Percentiles rank a stretch among this genome's conserved stretches.
These are phyloP conservation scores for Dryadomyces sulphureus DNA, from an alignment of 2,329 filamentous ascomycete species.

Conservation along the genomic window DNA sequence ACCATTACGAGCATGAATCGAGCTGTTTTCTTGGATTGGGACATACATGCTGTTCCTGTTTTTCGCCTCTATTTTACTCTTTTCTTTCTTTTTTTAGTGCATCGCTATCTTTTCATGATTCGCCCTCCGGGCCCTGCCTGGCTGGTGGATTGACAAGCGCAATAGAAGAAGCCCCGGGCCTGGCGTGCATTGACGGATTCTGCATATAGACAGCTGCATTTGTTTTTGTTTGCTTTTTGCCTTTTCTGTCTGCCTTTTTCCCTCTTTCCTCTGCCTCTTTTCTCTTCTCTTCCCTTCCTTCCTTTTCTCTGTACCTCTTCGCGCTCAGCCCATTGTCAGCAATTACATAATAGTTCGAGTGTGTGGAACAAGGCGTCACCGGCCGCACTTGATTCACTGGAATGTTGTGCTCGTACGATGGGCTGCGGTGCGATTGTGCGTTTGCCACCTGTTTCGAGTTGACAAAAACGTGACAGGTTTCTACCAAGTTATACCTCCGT, in stretches of 20 bases:
- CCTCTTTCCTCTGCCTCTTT: background rate
- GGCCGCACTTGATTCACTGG: no score
- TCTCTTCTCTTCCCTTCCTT: background rate
- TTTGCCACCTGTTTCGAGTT: no score
- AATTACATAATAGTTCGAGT: no score
- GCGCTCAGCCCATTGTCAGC: background rate
- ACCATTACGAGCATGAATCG: conserved; percentile 1
- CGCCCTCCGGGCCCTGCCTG: background rate
- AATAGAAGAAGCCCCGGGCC: background rate
- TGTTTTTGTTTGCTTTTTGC: conserved; percentile 4
- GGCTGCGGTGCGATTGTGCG: no score
- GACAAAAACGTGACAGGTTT: no score
- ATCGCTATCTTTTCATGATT: background rate
- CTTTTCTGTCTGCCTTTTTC: background rate
- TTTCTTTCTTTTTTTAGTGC: background rate
- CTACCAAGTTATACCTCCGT: no score
- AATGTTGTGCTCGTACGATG: no score
- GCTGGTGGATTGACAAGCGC: background rate
- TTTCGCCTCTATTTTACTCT: background rate
- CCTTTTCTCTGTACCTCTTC: background rate
- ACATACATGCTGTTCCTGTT: background rate
- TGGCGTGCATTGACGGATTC: conserved; percentile 2
- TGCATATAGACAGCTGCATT: conserved; percentile 8
- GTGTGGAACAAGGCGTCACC: no score
- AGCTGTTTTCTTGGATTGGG: background rate